Evolutionary conservation across 768 basidiomycete species (phyloP).

Genomic region (Auriscalpium orientale): DNA sequence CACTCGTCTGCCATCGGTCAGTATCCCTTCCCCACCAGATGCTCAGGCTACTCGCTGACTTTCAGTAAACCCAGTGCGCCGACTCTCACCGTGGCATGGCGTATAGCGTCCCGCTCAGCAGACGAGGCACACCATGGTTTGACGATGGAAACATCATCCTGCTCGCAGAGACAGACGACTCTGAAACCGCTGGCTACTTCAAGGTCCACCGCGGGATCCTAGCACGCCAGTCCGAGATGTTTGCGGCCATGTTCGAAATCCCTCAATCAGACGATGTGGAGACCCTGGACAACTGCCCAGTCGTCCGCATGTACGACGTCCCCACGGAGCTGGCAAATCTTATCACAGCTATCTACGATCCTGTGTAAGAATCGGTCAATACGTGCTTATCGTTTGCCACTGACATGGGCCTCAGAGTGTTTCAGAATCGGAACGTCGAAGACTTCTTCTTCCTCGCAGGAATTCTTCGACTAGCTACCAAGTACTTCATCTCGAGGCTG

Average conservation of each 20-base stretch:
- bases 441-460: slow-evolving; percentile 53
- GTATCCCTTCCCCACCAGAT: no score
- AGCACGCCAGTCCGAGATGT: slow-evolving; percentile 49
- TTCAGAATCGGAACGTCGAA: slow-evolving; percentile 32
- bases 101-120: background rate
- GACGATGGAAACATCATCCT: slow-evolving; percentile 55
- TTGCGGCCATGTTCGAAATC: slow-evolving; percentile 46
- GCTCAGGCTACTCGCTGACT: no score
- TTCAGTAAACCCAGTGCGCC: no score
- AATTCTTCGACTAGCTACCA: slow-evolving; percentile 50
- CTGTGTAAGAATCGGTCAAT: slow-evolving; percentile 33
- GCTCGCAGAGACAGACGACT: slow-evolving; percentile 29
- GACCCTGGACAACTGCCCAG: slow-evolving; percentile 38
- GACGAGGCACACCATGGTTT: slow-evolving; percentile 44
- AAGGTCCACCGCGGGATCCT: slow-evolving; percentile 40
- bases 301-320: slow-evolving; percentile 46
- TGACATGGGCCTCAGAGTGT: slow-evolving; percentile 24
- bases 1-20: no score
- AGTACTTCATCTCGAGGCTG: slow-evolving; percentile 48
- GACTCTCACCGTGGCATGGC: no score
- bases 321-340: slow-evolving; percentile 42
- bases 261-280: slow-evolving; percentile 34
- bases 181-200: slow-evolving; percentile 32
- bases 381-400: background rate
- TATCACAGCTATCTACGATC: slow-evolving; percentile 50